Evolutionary conservation across 345 rosid species (phyloP).

Genomic region (Brassica carinata): DNA sequence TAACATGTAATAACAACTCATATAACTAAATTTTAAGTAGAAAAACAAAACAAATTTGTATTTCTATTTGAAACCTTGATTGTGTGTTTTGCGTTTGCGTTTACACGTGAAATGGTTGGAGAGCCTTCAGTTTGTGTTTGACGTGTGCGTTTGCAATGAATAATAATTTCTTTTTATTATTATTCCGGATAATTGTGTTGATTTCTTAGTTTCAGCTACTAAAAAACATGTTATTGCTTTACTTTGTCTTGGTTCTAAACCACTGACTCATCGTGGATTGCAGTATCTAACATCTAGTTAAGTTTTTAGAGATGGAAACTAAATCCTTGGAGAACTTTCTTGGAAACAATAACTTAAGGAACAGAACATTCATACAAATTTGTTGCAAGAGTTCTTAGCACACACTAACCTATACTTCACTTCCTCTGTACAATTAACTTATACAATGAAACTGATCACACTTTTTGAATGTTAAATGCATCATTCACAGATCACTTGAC

Average conservation of each 20-base stretch:
- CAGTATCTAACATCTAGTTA: background rate
- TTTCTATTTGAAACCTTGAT: no score
- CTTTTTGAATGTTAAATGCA: constrained; percentile 6
- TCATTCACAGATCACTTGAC: constrained; percentile 27
- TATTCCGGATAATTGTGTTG: background rate
- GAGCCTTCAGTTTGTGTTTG: constrained; percentile 4
- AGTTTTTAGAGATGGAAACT: constrained; percentile 16
- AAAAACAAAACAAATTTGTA: no score
- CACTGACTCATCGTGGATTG: constrained; percentile 18
- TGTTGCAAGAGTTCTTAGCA: constrained; percentile 24
- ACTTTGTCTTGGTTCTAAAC: constrained; percentile 1
- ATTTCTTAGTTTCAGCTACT: background rate
- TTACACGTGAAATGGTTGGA: background rate
- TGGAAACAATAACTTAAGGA: constrained; percentile 22
- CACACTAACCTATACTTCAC: constrained; percentile 32
- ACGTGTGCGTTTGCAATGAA: background rate
- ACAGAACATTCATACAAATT: constrained; percentile 29
- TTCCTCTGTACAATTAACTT: constrained; percentile 26
- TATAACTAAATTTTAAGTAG: no score
- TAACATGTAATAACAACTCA: no score
- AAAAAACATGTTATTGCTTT: background rate
- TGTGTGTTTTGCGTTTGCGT: background rate
- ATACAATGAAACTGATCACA: constrained; percentile 10
- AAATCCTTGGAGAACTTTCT: background rate
- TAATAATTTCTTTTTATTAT: background rate